Base-by-base conservation (phyloP, 192 early-diverging fungal genomes). In the Backusella luteola region DNA sequence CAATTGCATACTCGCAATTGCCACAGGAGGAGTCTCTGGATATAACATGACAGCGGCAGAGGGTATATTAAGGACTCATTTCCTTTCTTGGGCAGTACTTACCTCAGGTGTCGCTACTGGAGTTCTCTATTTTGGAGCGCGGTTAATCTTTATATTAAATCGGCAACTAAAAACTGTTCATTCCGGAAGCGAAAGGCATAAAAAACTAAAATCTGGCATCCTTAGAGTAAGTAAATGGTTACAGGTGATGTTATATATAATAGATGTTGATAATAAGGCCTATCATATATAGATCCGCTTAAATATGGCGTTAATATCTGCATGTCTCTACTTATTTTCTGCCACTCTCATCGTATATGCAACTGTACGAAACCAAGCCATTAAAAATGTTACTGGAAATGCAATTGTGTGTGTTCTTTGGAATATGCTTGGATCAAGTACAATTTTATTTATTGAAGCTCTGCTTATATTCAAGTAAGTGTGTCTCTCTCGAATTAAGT, bases 81-180 rank as follows among this genome's bases (percentile, higher is more conserved):
- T 76, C 41, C 46, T 75, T 4, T 71, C 73, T 49, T 80, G 74
- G 79, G 69, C 76, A 26, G 19, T 76, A 36, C 74, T 76, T 42
- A 63, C 38, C 15, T 49, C 67, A 6, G 36, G 34, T 34, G 23
- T 80, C 11, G 23, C 70, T 34, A 2, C 39, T 4, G 9, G 74
- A 2, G 79, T 80, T 6, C 29, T 80, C 11, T 69, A 36, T 71
- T 69, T 69, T 34, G 79, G 79, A 39, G n/a, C 41, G 2, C 70
- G 74, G 1, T 23, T 80, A 21, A 34, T 76, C n/a, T 5, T 9
- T 4, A 72, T 73, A 34, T 53, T 80, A 35, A 76, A 67, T 19
- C 36, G 56, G 7, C 74, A 80, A 19, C 12, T 80, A 6, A 39
- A 19, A 14, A 59, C 38, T 19, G 66, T 80, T 12, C 41, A 41